These are phyloP conservation scores for Blyttiomyces sp. DNA, from an alignment of 371 early-diverging fungal species.

Conservation along the genomic window DNA sequence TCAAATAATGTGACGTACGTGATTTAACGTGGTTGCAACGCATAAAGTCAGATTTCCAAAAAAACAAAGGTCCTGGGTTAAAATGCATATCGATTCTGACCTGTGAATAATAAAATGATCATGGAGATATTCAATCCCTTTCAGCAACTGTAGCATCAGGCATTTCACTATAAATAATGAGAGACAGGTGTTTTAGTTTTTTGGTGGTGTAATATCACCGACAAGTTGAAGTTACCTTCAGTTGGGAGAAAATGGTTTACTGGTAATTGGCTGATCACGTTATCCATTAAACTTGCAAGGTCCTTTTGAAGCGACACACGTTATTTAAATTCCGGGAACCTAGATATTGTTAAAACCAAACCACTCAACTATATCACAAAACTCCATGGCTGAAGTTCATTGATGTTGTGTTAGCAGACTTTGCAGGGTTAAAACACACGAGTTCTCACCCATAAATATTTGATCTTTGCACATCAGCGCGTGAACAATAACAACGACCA, in stretches of 20 bases:
- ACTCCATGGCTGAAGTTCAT: conserved; percentile 22
- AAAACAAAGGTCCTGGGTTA: not conserved
- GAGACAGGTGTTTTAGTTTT: not conserved
- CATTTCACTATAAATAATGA: conserved; percentile 66
- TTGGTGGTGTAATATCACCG: not conserved
- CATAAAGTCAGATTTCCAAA: not conserved
- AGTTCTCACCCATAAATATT: conserved; percentile 19
- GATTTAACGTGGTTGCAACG: conserved; percentile 1
- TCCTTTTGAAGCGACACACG: conserved; percentile 13
- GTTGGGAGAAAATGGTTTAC: conserved; percentile 6
- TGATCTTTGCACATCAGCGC: conserved; percentile 4
- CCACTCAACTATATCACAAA: conserved; percentile 17
- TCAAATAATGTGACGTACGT: not conserved
- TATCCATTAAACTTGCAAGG: conserved; percentile 37
- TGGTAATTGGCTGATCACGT: conserved; percentile 11
- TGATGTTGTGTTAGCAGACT: not conserved
- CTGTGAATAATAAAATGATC: conserved; percentile 71
- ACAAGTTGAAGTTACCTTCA: conserved; percentile 32
- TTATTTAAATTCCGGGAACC: not conserved
- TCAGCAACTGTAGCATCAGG: conserved; percentile 72
- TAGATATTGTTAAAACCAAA: too few species aligned
- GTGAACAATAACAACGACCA: too few species aligned
- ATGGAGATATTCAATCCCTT: conserved; percentile 73
- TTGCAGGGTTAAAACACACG: not conserved
- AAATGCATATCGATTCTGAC: conserved; percentile 22